These are phyloP conservation scores for Suillus brevipes DNA, from an alignment of 768 basidiomycete species.

Conservation along the genomic window DNA sequence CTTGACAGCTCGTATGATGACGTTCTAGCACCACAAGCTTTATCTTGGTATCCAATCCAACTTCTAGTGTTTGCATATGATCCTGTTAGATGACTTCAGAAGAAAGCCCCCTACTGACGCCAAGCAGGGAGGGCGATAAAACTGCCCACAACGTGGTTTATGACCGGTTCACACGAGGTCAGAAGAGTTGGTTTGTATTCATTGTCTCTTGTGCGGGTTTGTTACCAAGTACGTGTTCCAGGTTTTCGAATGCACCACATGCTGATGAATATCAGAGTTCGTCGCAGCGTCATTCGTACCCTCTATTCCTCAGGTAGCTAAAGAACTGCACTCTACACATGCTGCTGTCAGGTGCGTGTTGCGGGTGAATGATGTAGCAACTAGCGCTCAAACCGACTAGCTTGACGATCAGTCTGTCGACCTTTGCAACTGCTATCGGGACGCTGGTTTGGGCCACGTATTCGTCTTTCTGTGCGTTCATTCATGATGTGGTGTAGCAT, in stretches of 20 bases:
- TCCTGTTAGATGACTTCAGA: conserved; percentile 1
- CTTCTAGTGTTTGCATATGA: not conserved
- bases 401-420: conserved; percentile 48
- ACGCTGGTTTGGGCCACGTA: conserved; percentile 49
- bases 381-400: conserved; percentile 18
- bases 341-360: conserved; percentile 50
- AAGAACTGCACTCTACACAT: conserved; percentile 55
- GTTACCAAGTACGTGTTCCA: conserved; percentile 4
- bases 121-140: not conserved
- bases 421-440: conserved; percentile 42
- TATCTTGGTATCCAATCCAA: not conserved
- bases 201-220: conserved; percentile 11
- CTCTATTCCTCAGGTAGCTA: conserved; percentile 65
- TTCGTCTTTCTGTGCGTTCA: conserved; percentile 42
- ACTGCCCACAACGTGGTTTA: conserved; percentile 4
- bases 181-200: conserved; percentile 11
- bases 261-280: conserved; percentile 46
- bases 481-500: conserved; percentile 15
- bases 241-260: not conserved
- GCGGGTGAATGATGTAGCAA: not conserved
- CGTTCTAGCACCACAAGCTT: not conserved
- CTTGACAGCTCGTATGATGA: not conserved
- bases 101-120: conserved; percentile 6
- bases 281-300: conserved; percentile 68
- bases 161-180: conserved; percentile 5